Conservation (phyloP, 345 rosid genomes). For the Atalantia buxifolia region DNA sequence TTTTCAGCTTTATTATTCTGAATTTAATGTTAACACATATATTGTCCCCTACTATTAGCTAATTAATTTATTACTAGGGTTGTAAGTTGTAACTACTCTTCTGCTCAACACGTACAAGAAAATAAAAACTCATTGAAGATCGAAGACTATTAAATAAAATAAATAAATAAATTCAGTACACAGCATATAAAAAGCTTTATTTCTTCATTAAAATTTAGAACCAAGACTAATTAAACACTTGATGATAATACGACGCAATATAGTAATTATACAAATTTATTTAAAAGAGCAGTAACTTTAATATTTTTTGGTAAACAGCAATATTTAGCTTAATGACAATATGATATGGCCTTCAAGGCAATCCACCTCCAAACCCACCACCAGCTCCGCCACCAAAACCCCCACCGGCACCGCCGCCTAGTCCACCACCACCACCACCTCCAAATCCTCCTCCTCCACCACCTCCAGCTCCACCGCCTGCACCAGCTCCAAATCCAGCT, state of each 20-base stretch:
- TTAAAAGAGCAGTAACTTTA: neutral
- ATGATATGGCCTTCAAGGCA: constrained; percentile 15
- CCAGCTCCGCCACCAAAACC: constrained; percentile 24
- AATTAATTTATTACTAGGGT: neutral
- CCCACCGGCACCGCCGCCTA: constrained; percentile 23
- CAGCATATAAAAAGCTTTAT: neutral
- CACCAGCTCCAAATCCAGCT: constrained; percentile 26
- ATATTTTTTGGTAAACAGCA: neutral
- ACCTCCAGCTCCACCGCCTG: constrained; percentile 27
- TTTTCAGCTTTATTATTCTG: neutral
- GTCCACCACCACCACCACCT: constrained; percentile 26
- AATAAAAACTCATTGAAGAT: neutral
- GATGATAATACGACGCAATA: neutral
- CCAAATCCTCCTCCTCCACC: constrained; percentile 30
- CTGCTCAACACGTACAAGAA: neutral
- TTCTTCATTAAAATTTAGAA: neutral
- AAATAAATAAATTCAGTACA: neutral
- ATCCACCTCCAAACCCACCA: constrained; percentile 33
- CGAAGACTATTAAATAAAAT: neutral
- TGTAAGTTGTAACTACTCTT: neutral
- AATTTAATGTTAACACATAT: neutral
- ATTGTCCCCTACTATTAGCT: neutral
- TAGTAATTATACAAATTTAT: neutral
- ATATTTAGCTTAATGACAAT: neutral
- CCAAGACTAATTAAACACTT: neutral